A percentile compares a stretch with the other conserved stretches of the same genome.
These are phyloP conservation scores for Alternaria incomplexa DNA, from an alignment of 2,329 filamentous ascomycete species.

Conservation along the genomic window DNA sequence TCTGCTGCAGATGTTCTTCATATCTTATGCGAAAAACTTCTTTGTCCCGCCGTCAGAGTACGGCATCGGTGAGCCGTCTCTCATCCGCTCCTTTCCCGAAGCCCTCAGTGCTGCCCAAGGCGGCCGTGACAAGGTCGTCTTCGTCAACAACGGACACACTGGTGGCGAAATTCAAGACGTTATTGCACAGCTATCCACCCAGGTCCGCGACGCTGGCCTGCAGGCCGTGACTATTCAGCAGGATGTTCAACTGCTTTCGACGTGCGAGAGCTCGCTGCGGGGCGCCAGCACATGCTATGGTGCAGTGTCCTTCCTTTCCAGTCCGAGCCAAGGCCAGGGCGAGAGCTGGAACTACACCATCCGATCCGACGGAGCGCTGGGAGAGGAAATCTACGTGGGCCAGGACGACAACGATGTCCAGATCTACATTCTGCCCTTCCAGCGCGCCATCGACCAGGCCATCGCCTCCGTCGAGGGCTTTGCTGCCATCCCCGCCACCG, in stretches of 20 bases:
- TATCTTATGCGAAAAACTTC: conserved; percentile 77
- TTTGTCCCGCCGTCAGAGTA: conserved; percentile 79
- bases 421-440: conserved; percentile 79
- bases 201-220: conserved; percentile 63
- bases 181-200: conserved; percentile 66
- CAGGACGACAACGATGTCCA: conserved; percentile 74
- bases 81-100: conserved; percentile 68
- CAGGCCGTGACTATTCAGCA: conserved; percentile 61
- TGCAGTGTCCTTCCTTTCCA: conserved; percentile 76
- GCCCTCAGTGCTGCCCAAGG: conserved; percentile 65
- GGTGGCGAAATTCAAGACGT: conserved; percentile 75
- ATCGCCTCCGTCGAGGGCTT: conserved; percentile 66
- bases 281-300: conserved; percentile 76
- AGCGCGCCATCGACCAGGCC: conserved; percentile 75
- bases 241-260: conserved; percentile 64
- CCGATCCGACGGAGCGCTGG: conserved; percentile 74
- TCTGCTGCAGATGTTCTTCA: conserved; percentile 52
- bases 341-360: conserved; percentile 87
- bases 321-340: conserved; percentile 70
- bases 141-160: conserved; percentile 74
- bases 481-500: conserved; percentile 44
- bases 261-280: conserved; percentile 63
- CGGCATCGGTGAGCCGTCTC: conserved; percentile 69
- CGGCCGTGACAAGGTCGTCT: conserved; percentile 72
- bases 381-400: conserved; percentile 68